phyloP scores from a whole-genome alignment of 2,329 filamentous ascomycete species.

The Trichoderma semiorbis region DNA sequence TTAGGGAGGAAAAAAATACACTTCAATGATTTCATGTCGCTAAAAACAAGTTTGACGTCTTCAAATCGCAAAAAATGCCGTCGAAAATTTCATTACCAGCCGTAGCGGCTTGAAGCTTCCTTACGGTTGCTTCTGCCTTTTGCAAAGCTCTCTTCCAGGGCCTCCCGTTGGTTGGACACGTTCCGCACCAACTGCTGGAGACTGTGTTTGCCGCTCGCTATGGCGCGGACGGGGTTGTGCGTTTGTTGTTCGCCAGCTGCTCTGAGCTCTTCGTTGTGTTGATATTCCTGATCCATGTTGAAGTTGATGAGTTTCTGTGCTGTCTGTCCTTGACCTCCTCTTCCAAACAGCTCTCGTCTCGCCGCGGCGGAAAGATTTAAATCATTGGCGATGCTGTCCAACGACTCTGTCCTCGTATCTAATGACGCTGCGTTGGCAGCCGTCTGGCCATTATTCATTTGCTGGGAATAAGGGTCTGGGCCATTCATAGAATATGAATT shows the following conservation, averaged over 20 bases:
- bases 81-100: slow-evolving; percentile 54
- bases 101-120: slow-evolving; percentile 79
- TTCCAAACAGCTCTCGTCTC: slow-evolving; percentile 81
- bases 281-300: slow-evolving; percentile 85
- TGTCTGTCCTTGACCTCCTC: slow-evolving; percentile 43
- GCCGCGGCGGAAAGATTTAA: slow-evolving; percentile 76
- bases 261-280: slow-evolving; percentile 74
- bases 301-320: slow-evolving; percentile 72
- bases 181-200: slow-evolving; percentile 83
- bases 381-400: slow-evolving; percentile 69
- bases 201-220: slow-evolving; percentile 79
- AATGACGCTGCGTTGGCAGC: slow-evolving; percentile 29
- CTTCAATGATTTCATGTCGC: background rate
- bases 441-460: slow-evolving; percentile 26
- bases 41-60: background rate
- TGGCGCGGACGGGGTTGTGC: slow-evolving; percentile 81
- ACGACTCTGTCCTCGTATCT: slow-evolving; percentile 45
- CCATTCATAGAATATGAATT: slow-evolving; percentile 13
- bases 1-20: slow-evolving; percentile 3
- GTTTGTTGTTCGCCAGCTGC: slow-evolving; percentile 66
- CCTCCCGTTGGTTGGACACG: slow-evolving; percentile 77
- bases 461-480: slow-evolving; percentile 34
- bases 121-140: slow-evolving; percentile 73
- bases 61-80: background rate
- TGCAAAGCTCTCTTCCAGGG: slow-evolving; percentile 88